Conservation (phyloP, 2,329 filamentous ascomycete species). For the Sarocladium oryzae region DNA sequence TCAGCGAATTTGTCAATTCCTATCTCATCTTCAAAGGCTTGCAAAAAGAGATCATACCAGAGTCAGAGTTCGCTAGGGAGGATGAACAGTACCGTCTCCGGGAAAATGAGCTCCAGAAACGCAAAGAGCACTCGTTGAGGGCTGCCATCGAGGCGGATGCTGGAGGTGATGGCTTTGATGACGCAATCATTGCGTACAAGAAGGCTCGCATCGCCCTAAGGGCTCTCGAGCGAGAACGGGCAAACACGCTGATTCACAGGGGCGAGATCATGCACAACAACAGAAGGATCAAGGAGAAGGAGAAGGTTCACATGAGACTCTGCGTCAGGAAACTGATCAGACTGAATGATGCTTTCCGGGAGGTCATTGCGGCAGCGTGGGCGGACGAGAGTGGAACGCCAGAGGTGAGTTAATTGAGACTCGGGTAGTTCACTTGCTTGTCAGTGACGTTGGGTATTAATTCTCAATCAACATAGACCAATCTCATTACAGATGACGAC, state of each 20-base stretch:
- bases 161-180: background rate
- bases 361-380: background rate
- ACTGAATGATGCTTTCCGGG: background rate
- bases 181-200: background rate
- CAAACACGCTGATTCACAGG: no score
- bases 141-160: background rate
- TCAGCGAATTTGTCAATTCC: background rate
- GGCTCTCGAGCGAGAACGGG: background rate
- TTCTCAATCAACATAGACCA: no score
- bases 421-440: no score
- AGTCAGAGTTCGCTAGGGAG: background rate
- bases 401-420: no score
- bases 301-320: background rate
- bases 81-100: background rate
- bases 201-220: background rate
- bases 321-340: background rate
- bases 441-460: no score
- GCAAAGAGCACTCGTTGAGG: background rate
- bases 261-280: background rate
- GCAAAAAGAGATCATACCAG: background rate
- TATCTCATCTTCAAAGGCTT: background rate
- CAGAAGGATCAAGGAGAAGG: background rate
- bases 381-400: no score
- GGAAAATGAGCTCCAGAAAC: background rate
- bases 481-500: no score